Percentiles rank a stretch among this genome's conserved stretches.
Evolutionary conservation across 2,329 filamentous ascomycete genomes (phyloP).

Genomic region (Claviceps sp.): DNA sequence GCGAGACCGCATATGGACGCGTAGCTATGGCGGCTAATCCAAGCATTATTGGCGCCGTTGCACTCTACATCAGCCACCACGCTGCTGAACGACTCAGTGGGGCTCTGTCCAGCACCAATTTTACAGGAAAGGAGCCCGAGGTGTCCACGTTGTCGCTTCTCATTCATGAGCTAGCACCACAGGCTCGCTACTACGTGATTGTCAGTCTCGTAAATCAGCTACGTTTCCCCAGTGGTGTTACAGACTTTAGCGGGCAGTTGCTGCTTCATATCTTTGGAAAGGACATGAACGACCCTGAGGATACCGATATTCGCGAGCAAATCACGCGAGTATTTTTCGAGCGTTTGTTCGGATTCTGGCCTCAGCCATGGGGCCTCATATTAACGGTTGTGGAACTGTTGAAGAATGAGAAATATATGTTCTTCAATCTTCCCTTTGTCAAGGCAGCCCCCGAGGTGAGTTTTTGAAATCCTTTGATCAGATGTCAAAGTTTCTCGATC

Average conservation of each 20-base stretch:
- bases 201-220: slow-evolving; percentile 83
- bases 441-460: slow-evolving; percentile 77
- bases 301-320: slow-evolving; percentile 74
- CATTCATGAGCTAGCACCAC: slow-evolving; percentile 58
- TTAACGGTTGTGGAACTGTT: slow-evolving; percentile 78
- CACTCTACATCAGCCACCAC: slow-evolving; percentile 67
- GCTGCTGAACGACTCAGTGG: slow-evolving; percentile 48
- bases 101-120: slow-evolving; percentile 44
- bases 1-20: slow-evolving; percentile 51
- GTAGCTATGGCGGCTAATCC: slow-evolving; percentile 56
- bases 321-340: slow-evolving; percentile 83
- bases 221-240: slow-evolving; percentile 77
- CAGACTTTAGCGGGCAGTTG: slow-evolving; percentile 81
- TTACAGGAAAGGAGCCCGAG: slow-evolving; percentile 33
- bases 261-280: slow-evolving; percentile 75
- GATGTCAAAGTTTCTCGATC: neutral
- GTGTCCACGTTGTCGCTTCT: slow-evolving; percentile 64
- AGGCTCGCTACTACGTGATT: slow-evolving; percentile 74
- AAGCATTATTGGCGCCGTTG: slow-evolving; percentile 63
- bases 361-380: slow-evolving; percentile 91
- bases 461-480: neutral
- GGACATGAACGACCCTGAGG: slow-evolving; percentile 60
- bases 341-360: slow-evolving; percentile 74
- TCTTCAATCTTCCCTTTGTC: slow-evolving; percentile 88
- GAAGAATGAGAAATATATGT: slow-evolving; percentile 80